Percentiles rank a stretch among this genome's conserved stretches.
These are phyloP conservation scores for Aspergillus arachidicola DNA, from an alignment of 2,329 filamentous ascomycete genomes.

Conservation along the genomic window DNA sequence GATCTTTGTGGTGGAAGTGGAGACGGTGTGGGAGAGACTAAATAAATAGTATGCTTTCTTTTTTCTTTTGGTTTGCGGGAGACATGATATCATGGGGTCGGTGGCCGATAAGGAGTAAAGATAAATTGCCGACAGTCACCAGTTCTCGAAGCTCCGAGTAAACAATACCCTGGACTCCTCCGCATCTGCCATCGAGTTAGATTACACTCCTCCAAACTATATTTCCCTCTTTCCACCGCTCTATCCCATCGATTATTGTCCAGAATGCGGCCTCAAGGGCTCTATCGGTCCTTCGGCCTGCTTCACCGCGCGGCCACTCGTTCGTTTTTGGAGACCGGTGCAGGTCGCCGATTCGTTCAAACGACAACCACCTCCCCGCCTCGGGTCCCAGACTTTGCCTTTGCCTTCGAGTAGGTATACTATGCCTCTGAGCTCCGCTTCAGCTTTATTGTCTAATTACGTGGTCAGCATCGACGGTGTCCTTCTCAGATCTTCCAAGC, in stretches of 20 bases:
- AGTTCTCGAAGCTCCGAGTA: not conserved
- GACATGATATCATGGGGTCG: not conserved
- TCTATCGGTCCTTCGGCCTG: constrained; percentile 30
- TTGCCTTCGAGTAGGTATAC: constrained; percentile 48
- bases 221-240: not conserved
- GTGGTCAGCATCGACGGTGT: constrained; percentile 80
- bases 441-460: not conserved
- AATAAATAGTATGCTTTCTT: not conserved
- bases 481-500: constrained; percentile 77
- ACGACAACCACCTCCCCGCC: constrained; percentile 27
- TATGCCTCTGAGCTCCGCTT: not conserved
- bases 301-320: constrained; percentile 27
- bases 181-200: not conserved
- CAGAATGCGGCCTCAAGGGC: constrained; percentile 29
- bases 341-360: constrained; percentile 30
- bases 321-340: constrained; percentile 18
- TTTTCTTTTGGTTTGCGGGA: not conserved
- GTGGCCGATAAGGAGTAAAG: not conserved
- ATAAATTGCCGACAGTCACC: not conserved
- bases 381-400: constrained; percentile 45
- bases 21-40: not conserved
- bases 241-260: not conserved
- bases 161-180: not conserved
- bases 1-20: not conserved
- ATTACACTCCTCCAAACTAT: not conserved